A percentile compares a stretch with the other conserved stretches of the same genome.
phyloP scores from a whole-genome alignment of 371 early-diverging fungal genomes.

The Dichotomocladium elegans region DNA sequence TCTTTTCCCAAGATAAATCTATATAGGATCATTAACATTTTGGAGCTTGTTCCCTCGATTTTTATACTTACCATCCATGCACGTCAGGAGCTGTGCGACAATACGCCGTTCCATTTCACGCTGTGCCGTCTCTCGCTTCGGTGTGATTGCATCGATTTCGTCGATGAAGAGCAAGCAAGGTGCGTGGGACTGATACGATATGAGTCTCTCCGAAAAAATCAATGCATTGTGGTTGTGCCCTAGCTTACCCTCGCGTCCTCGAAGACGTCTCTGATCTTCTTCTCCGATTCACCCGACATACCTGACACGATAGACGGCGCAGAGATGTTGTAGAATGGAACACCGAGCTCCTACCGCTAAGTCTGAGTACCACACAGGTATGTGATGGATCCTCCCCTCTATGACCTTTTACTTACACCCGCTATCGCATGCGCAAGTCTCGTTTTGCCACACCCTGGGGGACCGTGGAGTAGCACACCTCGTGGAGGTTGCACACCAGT shows the following conservation, averaged over 20 bases:
- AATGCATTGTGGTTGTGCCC: not conserved
- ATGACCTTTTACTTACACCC: slow-evolving; percentile 55
- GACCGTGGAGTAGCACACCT: slow-evolving; percentile 94
- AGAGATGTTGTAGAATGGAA: slow-evolving; percentile 95
- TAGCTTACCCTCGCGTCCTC: slow-evolving; percentile 80
- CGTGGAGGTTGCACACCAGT: slow-evolving; percentile 96
- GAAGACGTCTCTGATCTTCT: slow-evolving; percentile 98
- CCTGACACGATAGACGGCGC: slow-evolving; percentile 99
- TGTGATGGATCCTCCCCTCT: not conserved
- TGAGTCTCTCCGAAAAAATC: not conserved
- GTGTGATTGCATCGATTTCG: slow-evolving; percentile 99
- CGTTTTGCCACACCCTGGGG: slow-evolving; percentile 99
- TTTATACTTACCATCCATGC: slow-evolving; percentile 84
- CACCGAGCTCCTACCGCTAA: slow-evolving; percentile 74
- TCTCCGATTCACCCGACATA: slow-evolving; percentile 99
- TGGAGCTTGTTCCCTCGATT: not conserved
- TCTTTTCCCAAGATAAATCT: slow-evolving; percentile 85
- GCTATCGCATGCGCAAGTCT: slow-evolving; percentile 98
- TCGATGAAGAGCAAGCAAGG: slow-evolving; percentile 99
- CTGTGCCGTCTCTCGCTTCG: slow-evolving; percentile 98
- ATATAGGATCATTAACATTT: not conserved
- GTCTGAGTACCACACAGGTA: slow-evolving; percentile 26
- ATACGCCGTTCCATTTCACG: slow-evolving; percentile 99
- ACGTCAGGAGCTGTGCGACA: slow-evolving; percentile 98
- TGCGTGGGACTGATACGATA: slow-evolving; percentile 41